Base-by-base conservation (phyloP, 495 filamentous ascomycete species). In the Xylaria venustula region DNA sequence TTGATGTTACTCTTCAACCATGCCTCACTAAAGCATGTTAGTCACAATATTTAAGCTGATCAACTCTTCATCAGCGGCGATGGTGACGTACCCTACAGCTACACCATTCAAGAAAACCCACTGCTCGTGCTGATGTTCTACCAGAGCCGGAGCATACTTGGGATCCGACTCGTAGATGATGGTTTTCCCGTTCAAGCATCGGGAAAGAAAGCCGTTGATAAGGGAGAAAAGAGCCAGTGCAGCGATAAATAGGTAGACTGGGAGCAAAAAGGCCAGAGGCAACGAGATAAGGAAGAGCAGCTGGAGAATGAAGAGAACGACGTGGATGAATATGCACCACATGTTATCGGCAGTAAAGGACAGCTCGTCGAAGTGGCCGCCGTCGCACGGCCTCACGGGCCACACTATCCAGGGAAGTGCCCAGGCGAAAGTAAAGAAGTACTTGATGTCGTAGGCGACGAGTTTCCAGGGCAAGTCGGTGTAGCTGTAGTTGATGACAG, bases 51-150 rank as follows among this genome's bases (percentile, higher is more conserved):
- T 46, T 52, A 12, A 1, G 34, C 14, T 8, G 23, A 20, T 7
- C 7, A 7, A 17, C 3, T 8, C 12, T 8, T 19, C 9, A 34
- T 32, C 25, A 47, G 19, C 26, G 57, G 37, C 58, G 42, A 62
- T 42, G 19, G 36, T 57, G 60, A 73, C 74, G 53, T 77, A 81
- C 85, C 87, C 82, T 36, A 81, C 83, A 20, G 82, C 77, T 30
- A 88, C 86, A 12, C 88, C 88, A 65, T 91, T 91, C 63, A 92
- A 72, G 68, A 88, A 91, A 23, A 91, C 79, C 89, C 89, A 92
- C 42, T 85, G 79, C 69, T 92, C 89, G 61, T 85, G 73, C 22
- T 76, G 68, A 63, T 81, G 75, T 48, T 81, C 73, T 0, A 68
- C 73, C 23, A 69, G 44, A 12, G 68, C 73, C 1, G 71, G 67